A percentile compares a stretch with the other conserved stretches of the same genome.
Conservation (phyloP, 768 basidiomycete genomes). For the Leccinellum rugosiceps region DNA sequence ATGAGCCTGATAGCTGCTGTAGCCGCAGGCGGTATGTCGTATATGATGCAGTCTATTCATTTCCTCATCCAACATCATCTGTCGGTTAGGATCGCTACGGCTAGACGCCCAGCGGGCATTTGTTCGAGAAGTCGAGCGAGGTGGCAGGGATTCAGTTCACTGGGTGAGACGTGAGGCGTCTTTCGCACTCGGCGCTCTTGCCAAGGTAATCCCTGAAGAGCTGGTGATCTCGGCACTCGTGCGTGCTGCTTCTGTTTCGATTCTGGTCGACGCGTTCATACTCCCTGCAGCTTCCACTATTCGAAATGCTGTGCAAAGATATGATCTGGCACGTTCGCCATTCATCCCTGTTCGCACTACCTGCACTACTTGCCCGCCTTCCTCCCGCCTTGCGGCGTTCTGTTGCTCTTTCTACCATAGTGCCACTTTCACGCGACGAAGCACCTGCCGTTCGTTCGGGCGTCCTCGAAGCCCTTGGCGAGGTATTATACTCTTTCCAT, state of each 20-base stretch:
- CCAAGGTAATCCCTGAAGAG: slow-evolving; percentile 81
- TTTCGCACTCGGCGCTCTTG: slow-evolving; percentile 83
- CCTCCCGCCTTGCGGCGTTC: slow-evolving; percentile 51
- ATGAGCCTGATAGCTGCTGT: slow-evolving; percentile 93
- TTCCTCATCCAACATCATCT: slow-evolving; percentile 4
- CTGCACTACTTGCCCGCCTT: slow-evolving; percentile 72
- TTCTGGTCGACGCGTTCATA: slow-evolving; percentile 3
- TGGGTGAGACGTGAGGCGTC: slow-evolving; percentile 86
- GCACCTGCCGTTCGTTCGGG: slow-evolving; percentile 70
- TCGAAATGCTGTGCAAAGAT: slow-evolving; percentile 68
- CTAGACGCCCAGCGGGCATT: slow-evolving; percentile 59
- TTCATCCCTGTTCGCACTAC: slow-evolving; percentile 81
- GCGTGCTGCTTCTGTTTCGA: slow-evolving; percentile 22
- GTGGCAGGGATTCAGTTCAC: slow-evolving; percentile 60
- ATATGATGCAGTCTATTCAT: slow-evolving; percentile 4
- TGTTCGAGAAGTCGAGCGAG: slow-evolving; percentile 70
- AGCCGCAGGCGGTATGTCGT: slow-evolving; percentile 64
- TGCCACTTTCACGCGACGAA: slow-evolving; percentile 61
- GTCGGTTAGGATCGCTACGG: slow-evolving; percentile 47
- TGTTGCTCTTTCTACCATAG: slow-evolving; percentile 64
- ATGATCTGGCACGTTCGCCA: slow-evolving; percentile 80
- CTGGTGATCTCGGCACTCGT: slow-evolving; percentile 64
- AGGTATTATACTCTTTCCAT: slow-evolving; percentile 82
- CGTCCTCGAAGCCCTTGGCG: slow-evolving; percentile 83
- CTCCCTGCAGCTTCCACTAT: slow-evolving; percentile 67